Evolutionary conservation across 1,139 yeast species (phyloP), one percentile per base, ranked within the genome.

Genomic region (Nakaseomyces delphensis): DNA sequence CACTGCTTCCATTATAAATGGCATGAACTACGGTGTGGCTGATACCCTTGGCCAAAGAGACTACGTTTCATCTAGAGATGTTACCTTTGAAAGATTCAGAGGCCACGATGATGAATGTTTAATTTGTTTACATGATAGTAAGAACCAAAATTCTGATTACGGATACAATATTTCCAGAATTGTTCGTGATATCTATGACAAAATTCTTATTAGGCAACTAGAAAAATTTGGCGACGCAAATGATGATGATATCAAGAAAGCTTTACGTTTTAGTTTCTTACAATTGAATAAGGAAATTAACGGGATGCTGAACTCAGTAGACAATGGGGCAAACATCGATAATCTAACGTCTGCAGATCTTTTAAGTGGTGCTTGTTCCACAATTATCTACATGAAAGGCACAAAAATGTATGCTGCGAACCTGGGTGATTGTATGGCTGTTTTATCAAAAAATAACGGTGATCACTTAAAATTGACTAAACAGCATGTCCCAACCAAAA

Each of bases 81-180:
- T 86, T 40, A 89, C 93, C 37, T 74, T 84, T 50, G 96, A 87
- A 55, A 79, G 85, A 53, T 86, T 89, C 63, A 72, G 96, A 49
- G 96, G 96, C 13, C 80, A 80, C 45, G 84, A 84, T 24, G 71
- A 71, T 44, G 79, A 75, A 60, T 76, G 81, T 14, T 70, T 91
- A 43, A 69, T 91, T 47, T 87, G 95, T 43, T 66, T 91, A 39
- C 86, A 86, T 63, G 98, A 93, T 60, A 96, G 98, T 36, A 78
- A 83, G 46, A 72, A 74, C 47, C 81, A 80, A 18, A 71, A 71
- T 42, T 62, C 72, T 6, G 64, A 63, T 39, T 73, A 76, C 41
- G 87, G 95, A 15, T 86, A 83, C 51, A 73, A 76, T 48, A 72
- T 83, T 19, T 78, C 95, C 0, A 76, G 79, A 45, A 69, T 86